phyloP scores from a whole-genome alignment of 495 filamentous ascomycete genomes.

The Cercophora scortea region DNA sequence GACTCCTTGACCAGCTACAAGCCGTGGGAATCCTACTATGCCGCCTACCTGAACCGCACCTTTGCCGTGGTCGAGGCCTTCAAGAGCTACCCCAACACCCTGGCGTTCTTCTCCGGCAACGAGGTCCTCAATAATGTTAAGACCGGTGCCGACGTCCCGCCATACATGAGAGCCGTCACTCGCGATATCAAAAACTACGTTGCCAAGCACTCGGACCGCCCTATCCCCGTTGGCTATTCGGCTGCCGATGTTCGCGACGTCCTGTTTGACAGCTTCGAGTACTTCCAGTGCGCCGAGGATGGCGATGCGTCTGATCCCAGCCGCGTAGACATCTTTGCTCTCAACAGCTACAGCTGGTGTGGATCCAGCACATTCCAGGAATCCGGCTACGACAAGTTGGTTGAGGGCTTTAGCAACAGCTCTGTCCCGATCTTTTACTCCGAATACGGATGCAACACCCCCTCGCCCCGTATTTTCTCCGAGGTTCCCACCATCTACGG shows the following conservation, averaged over 20 bases:
- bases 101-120: slow-evolving; percentile 91
- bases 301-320: slow-evolving; percentile 57
- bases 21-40: slow-evolving; percentile 66
- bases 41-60: slow-evolving; percentile 68
- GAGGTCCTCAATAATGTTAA: slow-evolving; percentile 75
- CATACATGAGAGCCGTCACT: slow-evolving; percentile 73
- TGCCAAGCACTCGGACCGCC: slow-evolving; percentile 33
- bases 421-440: slow-evolving; percentile 91
- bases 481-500: slow-evolving; percentile 80
- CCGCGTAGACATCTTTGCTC: slow-evolving; percentile 76
- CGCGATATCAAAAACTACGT: slow-evolving; percentile 78
- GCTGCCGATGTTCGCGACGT: slow-evolving; percentile 82
- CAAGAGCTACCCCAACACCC: slow-evolving; percentile 82
- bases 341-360: slow-evolving; percentile 97
- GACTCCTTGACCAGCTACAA: slow-evolving; percentile 65
- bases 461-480: slow-evolving; percentile 69
- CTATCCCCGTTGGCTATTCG: slow-evolving; percentile 51
- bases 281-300: slow-evolving; percentile 71
- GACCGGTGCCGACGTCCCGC: slow-evolving; percentile 49
- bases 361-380: slow-evolving; percentile 63
- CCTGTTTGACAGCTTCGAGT: slow-evolving; percentile 71
- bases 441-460: slow-evolving; percentile 90
- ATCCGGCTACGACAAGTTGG: slow-evolving; percentile 65
- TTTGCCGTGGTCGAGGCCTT: slow-evolving; percentile 92
- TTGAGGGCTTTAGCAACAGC: slow-evolving; percentile 59